Conservation (phyloP, 2,329 filamentous ascomycete species). For the Trichoderma harzianum region DNA sequence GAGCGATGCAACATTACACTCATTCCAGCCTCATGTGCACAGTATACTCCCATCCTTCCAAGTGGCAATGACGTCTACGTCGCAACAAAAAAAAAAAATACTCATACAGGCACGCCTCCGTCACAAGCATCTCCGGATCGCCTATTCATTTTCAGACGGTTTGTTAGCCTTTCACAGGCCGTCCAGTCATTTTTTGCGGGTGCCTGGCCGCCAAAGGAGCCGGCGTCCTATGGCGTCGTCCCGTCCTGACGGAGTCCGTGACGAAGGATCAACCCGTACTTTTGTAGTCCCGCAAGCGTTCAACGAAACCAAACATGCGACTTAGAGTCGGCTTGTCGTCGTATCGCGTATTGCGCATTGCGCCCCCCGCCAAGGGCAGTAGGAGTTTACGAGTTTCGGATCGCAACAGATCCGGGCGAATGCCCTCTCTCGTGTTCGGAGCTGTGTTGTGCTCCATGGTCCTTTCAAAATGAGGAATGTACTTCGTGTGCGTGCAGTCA, state of each 20-base stretch:
- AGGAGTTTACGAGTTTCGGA: not conserved
- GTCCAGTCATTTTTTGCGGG: not conserved
- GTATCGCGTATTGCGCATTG: not conserved
- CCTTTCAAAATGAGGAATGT: not conserved
- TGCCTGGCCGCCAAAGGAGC: not conserved
- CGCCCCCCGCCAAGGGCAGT: not conserved
- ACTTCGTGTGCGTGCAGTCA: not conserved
- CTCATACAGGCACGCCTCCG: not conserved
- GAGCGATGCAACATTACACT: constrained; percentile 11
- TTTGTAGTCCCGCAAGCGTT: not conserved
- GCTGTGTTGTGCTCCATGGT: not conserved
- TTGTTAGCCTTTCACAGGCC: not conserved
- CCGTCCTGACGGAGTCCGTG: not conserved
- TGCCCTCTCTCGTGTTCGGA: not conserved
- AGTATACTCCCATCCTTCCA: not conserved
- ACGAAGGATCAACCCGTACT: not conserved
- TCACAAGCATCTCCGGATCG: not conserved
- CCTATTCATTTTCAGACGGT: not conserved
- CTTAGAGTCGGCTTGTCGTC: not conserved
- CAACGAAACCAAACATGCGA: not conserved
- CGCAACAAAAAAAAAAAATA: too few relatives aligned
- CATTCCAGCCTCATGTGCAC: not conserved
- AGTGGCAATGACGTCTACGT: constrained; percentile 2
- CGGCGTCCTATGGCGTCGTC: not conserved
- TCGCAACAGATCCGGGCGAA: not conserved